These are phyloP conservation scores for Boletus semigastroideus DNA, from an alignment of 1,284 basidiomycete genomes.

Conservation along the genomic window DNA sequence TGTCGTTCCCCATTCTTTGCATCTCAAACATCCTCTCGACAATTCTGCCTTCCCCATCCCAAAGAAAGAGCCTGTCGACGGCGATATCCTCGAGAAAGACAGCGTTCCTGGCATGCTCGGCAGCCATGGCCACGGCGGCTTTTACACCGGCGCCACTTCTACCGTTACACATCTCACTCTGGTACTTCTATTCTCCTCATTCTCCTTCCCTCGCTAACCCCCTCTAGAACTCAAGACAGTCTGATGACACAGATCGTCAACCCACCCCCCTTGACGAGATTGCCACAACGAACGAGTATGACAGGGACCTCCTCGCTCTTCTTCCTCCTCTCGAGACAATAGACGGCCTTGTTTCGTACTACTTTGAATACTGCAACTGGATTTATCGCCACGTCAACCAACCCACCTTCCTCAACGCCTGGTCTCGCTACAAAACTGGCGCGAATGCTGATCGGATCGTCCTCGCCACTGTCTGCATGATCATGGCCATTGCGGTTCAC, in stretches of 20 bases:
- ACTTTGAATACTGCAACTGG: constrained; percentile 85
- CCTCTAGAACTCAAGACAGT: constrained; percentile 45
- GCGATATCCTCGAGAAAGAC: constrained; percentile 46
- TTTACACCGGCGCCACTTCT: constrained; percentile 74
- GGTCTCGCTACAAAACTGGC: constrained; percentile 70
- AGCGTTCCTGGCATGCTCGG: constrained; percentile 64
- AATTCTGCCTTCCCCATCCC: constrained; percentile 33
- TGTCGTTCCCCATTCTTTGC: constrained; percentile 22
- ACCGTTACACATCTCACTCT: constrained; percentile 63
- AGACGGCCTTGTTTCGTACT: constrained; percentile 69
- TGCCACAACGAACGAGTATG: constrained; percentile 51
- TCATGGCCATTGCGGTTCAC: constrained; percentile 69
- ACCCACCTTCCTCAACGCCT: constrained; percentile 55
- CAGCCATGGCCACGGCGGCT: constrained; percentile 58
- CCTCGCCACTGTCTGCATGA: constrained; percentile 65
- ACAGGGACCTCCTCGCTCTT: constrained; percentile 64
- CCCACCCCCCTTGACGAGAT: constrained; percentile 45
- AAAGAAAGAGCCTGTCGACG: constrained; percentile 56
- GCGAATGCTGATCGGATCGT: constrained; percentile 62
- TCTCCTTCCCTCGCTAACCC: constrained; percentile 13
- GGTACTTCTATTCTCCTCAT: constrained; percentile 38
- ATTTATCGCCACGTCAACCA: constrained; percentile 76
- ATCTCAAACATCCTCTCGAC: constrained; percentile 36
- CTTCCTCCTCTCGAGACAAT: constrained; percentile 65
- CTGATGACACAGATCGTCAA: constrained; percentile 53